Evolutionary conservation across 371 early-diverging fungal species (phyloP), one percentile per base, ranked within the genome.

Genomic region (Zychaea mexicana): DNA sequence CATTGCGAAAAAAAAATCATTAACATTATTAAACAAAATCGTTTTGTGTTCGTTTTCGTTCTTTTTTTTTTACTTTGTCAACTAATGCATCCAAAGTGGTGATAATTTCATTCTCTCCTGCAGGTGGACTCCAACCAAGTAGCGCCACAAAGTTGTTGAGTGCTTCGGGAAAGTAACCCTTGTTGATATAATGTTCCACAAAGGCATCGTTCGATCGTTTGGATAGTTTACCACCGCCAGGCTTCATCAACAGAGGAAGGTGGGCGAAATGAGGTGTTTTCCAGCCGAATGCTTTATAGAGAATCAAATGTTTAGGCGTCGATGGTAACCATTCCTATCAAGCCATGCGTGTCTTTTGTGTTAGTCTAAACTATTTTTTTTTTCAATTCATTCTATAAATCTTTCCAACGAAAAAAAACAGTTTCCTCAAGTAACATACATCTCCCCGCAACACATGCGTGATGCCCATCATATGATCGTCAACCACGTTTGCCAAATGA

Each of bases 401-500:
- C n/a, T n/a, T n/a, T n/a, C 36, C 15, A 36, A 8, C 2, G 2
- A 8, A 10, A 2, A 36, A 36, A 36, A 10, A 10, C 8, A 8
- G 10, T 36, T 10, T 2, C 36, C 8, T 15, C 36, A 36, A 36
- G 10, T 36, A 15, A 22, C 27, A 31, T 74, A 87, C 90, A 76
- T 96, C 95, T 30, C 98, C 98, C 47, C 98, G 86, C 28, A 98
- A 70, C 8, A 98, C 97, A 69, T 96, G 96, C 0, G 95, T 91
- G 28, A 98, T 93, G 8, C 81, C 80, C 96, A 98, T 96, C 19
- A 83, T 54, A 65, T 94, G 91, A 65, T 98, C 98, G 69, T 98
- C 98, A 0, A 96, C 93, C 1, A 96, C 97, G 67, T 95, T 96
- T 6, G 98, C 98, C 28, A 98, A 79, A 68, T 98, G 98, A 70